Percentiles rank a stretch among this genome's conserved stretches.
These are phyloP conservation scores for Durio zibethinus DNA, from an alignment of 345 rosid species.

Conservation along the genomic window DNA sequence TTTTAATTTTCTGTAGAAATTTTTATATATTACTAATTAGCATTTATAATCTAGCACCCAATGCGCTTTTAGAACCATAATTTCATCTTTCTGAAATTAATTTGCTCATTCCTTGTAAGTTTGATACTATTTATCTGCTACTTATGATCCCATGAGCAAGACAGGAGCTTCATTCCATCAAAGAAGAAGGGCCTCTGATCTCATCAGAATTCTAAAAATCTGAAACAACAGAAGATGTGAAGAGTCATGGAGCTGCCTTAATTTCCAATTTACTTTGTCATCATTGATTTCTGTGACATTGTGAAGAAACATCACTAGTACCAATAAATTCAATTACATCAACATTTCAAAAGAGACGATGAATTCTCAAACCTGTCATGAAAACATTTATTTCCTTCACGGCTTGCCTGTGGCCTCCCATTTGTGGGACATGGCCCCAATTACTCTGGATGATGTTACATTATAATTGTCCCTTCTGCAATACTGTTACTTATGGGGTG, in stretches of 20 bases:
- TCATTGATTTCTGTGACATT: neutral
- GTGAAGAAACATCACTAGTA: neutral
- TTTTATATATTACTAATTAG: neutral
- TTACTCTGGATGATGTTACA: neutral
- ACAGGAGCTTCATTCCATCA: neutral
- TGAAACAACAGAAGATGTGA: neutral
- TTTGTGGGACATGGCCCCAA: neutral
- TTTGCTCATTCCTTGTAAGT: neutral
- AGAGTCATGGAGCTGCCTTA: neutral
- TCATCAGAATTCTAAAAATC: neutral
- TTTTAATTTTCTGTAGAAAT: neutral
- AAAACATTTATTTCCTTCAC: neutral
- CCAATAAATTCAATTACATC: neutral
- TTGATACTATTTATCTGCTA: neutral
- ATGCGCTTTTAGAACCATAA: neutral
- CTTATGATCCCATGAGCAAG: neutral
- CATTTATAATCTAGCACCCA: neutral
- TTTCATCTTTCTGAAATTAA: neutral
- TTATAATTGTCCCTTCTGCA: neutral
- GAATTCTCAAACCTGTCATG: neutral
- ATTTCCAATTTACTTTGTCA: neutral
- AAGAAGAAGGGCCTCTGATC: neutral
- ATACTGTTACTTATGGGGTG: neutral
- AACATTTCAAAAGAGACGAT: neutral
- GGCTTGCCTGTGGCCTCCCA: neutral